These are phyloP conservation scores for Acaromyces ingoldii DNA, from an alignment of 1,284 basidiomycete genomes.

Conservation along the genomic window DNA sequence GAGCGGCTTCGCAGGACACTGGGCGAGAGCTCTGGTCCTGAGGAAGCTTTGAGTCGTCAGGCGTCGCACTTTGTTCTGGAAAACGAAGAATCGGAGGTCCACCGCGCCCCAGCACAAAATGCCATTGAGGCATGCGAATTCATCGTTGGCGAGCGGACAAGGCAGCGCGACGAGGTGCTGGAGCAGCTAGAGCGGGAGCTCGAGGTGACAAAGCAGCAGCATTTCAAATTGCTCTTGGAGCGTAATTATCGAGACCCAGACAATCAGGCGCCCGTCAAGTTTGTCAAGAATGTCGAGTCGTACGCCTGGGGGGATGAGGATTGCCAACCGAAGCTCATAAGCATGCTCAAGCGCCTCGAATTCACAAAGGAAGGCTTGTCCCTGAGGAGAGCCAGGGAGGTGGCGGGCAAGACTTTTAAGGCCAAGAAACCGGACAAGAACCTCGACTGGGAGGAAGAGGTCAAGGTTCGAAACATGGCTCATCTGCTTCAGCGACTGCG, in stretches of 20 bases:
- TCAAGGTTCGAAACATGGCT: conserved; percentile 23
- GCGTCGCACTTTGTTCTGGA: background rate
- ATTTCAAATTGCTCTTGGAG: conserved; percentile 59
- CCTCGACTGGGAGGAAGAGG: conserved; percentile 28
- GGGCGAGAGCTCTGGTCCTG: conserved; percentile 69
- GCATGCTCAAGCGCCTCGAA: background rate
- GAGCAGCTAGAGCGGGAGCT: conserved; percentile 67
- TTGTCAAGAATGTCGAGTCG: conserved; percentile 64
- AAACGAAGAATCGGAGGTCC: conserved; percentile 85
- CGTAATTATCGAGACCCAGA: conserved; percentile 64
- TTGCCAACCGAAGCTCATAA: conserved; percentile 56
- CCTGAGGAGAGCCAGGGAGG: too few species aligned
- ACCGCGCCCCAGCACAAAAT: too few species aligned
- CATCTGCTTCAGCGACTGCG: conserved; percentile 31
- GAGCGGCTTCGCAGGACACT: conserved; percentile 78
- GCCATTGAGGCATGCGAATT: conserved; percentile 85
- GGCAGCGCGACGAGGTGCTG: conserved; percentile 74
- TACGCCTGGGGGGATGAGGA: conserved; percentile 63
- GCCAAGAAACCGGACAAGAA: conserved; percentile 4
- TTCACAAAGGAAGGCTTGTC: background rate
- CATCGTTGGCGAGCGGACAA: conserved; percentile 74
- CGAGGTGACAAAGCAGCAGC: conserved; percentile 59
- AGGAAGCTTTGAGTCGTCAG: conserved; percentile 54
- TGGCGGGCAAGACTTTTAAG: background rate
- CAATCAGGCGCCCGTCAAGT: conserved; percentile 68